phyloP scores from a whole-genome alignment of 2,329 filamentous ascomycete species.

The Monosporascus sp. region DNA sequence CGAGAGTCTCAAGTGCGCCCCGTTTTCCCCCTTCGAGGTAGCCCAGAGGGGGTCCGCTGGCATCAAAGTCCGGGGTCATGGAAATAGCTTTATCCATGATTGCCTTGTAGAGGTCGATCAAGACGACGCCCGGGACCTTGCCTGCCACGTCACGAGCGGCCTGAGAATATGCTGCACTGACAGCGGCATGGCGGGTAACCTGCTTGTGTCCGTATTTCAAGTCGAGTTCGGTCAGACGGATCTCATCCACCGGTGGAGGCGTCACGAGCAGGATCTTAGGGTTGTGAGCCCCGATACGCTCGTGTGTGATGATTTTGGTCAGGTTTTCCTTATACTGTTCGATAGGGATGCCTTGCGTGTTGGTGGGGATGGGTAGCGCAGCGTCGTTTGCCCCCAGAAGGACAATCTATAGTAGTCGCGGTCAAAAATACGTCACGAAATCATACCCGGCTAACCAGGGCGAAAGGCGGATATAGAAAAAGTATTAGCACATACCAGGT shows the following conservation, averaged over 20 bases:
- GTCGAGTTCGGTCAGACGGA: constrained; percentile 51
- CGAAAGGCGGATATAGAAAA: background rate
- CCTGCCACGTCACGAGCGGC: constrained; percentile 62
- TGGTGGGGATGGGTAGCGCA: constrained; percentile 55
- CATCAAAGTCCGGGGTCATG: constrained; percentile 52
- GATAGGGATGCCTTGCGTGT: constrained; percentile 73
- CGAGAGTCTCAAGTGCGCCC: constrained; percentile 45
- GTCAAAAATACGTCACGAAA: constrained; percentile 2
- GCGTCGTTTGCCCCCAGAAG: constrained; percentile 92
- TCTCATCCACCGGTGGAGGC: constrained; percentile 78
- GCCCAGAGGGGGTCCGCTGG: constrained; percentile 40
- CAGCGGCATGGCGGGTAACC: constrained; percentile 39
- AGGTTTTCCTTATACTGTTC: constrained; percentile 71
- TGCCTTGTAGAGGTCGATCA: constrained; percentile 75
- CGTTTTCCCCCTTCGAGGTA: constrained; percentile 43
- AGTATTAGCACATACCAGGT: constrained; percentile 48
- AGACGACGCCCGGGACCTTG: constrained; percentile 58
- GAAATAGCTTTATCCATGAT: constrained; percentile 66
- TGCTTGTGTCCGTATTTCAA: constrained; percentile 38
- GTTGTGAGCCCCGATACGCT: constrained; percentile 61
- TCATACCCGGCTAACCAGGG: constrained; percentile 1
- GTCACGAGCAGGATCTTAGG: constrained; percentile 73
- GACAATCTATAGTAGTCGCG: constrained; percentile 48
- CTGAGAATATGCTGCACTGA: constrained; percentile 53
- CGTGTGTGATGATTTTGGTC: constrained; percentile 65